Base-by-base conservation (phyloP, 2,329 filamentous ascomycete species). In the Trichoderma semiorbis region DNA sequence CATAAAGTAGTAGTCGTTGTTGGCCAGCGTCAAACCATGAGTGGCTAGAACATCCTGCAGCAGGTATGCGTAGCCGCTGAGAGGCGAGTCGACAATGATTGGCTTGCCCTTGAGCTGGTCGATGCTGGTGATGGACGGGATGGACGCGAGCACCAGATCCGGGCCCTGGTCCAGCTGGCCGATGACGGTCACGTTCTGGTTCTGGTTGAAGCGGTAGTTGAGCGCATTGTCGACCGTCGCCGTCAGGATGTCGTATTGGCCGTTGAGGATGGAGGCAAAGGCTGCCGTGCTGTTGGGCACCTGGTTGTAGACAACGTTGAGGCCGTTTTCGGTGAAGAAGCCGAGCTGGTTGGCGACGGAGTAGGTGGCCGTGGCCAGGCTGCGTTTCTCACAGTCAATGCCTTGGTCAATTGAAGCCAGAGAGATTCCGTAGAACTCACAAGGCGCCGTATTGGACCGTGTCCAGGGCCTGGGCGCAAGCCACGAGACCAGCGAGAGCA, bases 161-260 rank as follows among this genome's bases (percentile, higher is more conserved):
- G 65, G 65, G 34, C 65, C 65, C 36, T 68, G 65, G 3, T 68
- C 65, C 34, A 68, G 21, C 36, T 68, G 65, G 18, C 65, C 65
- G 5, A 68, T 8, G 3, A 68, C 65, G 2, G 65, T 68, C 11
- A 68, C 65, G 34, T 68, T 24, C 18, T 68, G 53, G 34, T 68
- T 68, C 65, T 68, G 65, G 53, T 68, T 68, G 53, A 68, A 47
- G 53, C 65, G 65, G 65, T 32, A 68, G 36, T 68, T 68, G 53
- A 68, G 65, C 34, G 65, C 65, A 32, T 68, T 68, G 34, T 68
- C 65, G 21, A 68, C 65, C 34, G 65, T 68, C 12, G 65, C 65
- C 1, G 65, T 68, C 24, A 68, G 34, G 28, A 68, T 68, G 26
- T 68, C 65, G 34, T 68, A 68, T 47, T 68, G 6, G 34, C 65